Evolutionary conservation across 176 grass and related monocot genomes (phyloP), one percentile per base, ranked within the genome.

Genomic region (Oryza rufipogon): DNA sequence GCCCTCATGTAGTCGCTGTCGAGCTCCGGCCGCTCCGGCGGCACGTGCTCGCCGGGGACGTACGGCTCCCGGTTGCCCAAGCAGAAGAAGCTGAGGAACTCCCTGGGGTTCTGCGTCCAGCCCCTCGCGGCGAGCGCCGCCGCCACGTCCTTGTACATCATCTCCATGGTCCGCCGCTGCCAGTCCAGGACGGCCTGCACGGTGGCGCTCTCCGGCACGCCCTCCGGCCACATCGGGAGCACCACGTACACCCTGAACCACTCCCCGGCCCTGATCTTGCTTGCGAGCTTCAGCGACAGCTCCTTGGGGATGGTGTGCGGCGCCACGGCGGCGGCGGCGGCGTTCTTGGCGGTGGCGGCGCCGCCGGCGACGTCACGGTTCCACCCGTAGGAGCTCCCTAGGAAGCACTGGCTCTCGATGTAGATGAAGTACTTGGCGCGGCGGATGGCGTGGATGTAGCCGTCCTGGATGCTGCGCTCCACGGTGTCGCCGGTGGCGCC

Each of bases 61-160:
- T 28, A 25, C 3, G 11, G 6, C 44, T 91, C 81, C 3, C 90
- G 44, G 11, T 91, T 91, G 12, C 90, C 90, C 17, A 91, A 36
- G 14, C 86, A 88, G 77, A 91, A 91, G 72, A 91, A 91, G 48
- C 77, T 88, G 64, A 91, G 71, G 72, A 83, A 91, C 54, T 91
- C 86, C 52, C 63, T 23, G 2, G 90, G 86, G 32, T 88, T 66
- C 5, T 26, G 77, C 44, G 54, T 67, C 1, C 82, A 13, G 3
- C 82, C 82, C 14, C n/a, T 71, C 2, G 71, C 82, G 16, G 68
- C 83, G 64, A 91, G 70, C 9, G 86, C 86, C 25, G 25, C 56
- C 33, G 78, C 78, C 19, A 91, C 83, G 14, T 70, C 88, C 23
- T 70, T 67, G 65, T 87, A 87, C 86, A 87, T 87, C 86, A 87